Evolutionary conservation across 1,284 basidiomycete genomes (phyloP), one percentile per base, ranked within the genome.

Genomic region (Afroboletus lepidellus): DNA sequence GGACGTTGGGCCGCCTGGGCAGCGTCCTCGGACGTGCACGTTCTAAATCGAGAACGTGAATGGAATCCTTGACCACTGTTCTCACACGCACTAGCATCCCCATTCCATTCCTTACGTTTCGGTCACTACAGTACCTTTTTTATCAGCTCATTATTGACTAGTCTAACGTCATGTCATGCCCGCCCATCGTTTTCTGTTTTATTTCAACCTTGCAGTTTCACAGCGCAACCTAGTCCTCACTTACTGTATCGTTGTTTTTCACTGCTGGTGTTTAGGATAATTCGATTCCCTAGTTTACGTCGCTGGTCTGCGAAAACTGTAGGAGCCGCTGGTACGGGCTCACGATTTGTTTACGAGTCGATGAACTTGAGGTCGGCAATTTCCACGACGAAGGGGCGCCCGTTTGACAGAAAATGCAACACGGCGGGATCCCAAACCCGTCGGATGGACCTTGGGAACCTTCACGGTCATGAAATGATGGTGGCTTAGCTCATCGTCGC

Each of bases 1-100:
- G 62, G 6, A 57, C 64, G 7, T 38, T 70, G 16, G 55, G 33
- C 44, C 57, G 62, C 15, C 32, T 63, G 45, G 42, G 67, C n/a
- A 54, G 39, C 36, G 63, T 46, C 8, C 16, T 69, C 12, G 46
- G 41, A 6, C 64, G 69, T 46, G 50, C 57, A 36, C 64, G 67
- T 13, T 33, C 57, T 7, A 69, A 52, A 54, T 68, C 62, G 6
- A 57, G 54, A 54, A 29, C 52, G 38, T 66, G 53, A 64, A n/a
- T 38, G 37, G 46, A 18, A 15, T 36, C 24, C 42, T 30, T 46
- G 24, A 2, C 5, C 29, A n/a, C 21, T 12, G 20, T 44, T 63
- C 50, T 24, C 58, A 52, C 55, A 44, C 25, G 15, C 25, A 27
- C 24, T 5, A n/a, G 27, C 33, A 33, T 36, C 37, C 16, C 23